phyloP scores from a whole-genome alignment of 768 basidiomycete genomes.

The Rhizopogon vesiculosus region DNA sequence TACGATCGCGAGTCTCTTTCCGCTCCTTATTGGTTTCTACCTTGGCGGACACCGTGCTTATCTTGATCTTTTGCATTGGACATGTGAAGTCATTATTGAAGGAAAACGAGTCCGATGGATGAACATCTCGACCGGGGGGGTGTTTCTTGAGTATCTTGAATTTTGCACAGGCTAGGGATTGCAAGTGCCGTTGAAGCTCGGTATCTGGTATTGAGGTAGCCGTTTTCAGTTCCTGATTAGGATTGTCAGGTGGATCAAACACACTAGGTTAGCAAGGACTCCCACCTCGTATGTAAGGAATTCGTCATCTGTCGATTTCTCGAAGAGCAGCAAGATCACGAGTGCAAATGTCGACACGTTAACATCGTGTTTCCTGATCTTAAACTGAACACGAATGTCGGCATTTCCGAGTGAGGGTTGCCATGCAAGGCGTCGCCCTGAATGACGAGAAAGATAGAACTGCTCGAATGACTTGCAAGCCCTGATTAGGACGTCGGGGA shows the following conservation, averaged over 20 bases:
- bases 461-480: slow-evolving; percentile 77
- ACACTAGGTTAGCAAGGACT: not conserved
- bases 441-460: slow-evolving; percentile 87
- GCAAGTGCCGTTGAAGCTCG: slow-evolving; percentile 89
- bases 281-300: slow-evolving; percentile 73
- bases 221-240: slow-evolving; percentile 73
- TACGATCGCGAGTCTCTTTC: slow-evolving; percentile 82
- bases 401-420: slow-evolving; percentile 86
- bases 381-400: slow-evolving; percentile 84
- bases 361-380: slow-evolving; percentile 74
- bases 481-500: slow-evolving; percentile 60
- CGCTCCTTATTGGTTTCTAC: slow-evolving; percentile 86
- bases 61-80: slow-evolving; percentile 88
- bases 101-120: slow-evolving; percentile 73
- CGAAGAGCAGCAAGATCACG: slow-evolving; percentile 85
- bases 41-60: slow-evolving; percentile 81
- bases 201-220: slow-evolving; percentile 68
- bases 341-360: slow-evolving; percentile 90
- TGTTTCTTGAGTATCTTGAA: slow-evolving; percentile 90
- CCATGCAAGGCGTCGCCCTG: slow-evolving; percentile 89
- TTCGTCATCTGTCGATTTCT: slow-evolving; percentile 61
- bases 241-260: not conserved
- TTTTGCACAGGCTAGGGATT: slow-evolving; percentile 94
- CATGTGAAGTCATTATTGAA: slow-evolving; percentile 83
- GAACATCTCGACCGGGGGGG: slow-evolving; percentile 82